Base-by-base conservation (phyloP, 2,329 filamentous ascomycete genomes). In the Penicillium sp. region DNA sequence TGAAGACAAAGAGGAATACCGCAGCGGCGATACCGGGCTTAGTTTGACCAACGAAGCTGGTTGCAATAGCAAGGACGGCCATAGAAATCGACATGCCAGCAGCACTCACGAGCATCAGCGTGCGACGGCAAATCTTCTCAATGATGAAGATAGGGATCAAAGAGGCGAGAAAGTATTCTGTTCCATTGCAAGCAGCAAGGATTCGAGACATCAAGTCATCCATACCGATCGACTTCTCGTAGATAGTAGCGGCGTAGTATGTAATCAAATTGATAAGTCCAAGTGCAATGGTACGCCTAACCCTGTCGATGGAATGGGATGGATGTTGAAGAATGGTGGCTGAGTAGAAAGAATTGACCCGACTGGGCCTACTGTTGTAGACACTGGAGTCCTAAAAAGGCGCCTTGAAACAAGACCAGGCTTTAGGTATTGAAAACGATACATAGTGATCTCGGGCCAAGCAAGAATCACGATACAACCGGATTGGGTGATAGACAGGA, bases 191-290 rank as follows among this genome's bases (percentile, higher is more conserved):
- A 37, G 35, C 35, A 6, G 35, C 35, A 63, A 85, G 71, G n/a
- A 85, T 77, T 8, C 82, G 78, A 1, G 82, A 80, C n/a, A 77
- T 72, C 61, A 78, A 68, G 5, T 72, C 70, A 51, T 65, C 68
- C 66, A 82, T 75, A 6, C 78, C 76, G 38, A 82, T 76, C 35
- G 78, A 76, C 26, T 75, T 73, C 59, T 82, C 75, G 35, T 37
- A 37, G 12, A 37, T 37, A 37, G 35, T 37, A 15, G 35, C 35
- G 13, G 35, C 35, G 35, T 37, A 37, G 13, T 37, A 37, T 13
- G 35, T 37, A 4, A 37, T 37, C 12, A 37, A 15, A 37, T 37
- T 37, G 13, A 37, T 37, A 37, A 56, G 8, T 37, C 19, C 58
- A 54, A 58, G 9, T 55, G 56, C 57, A 67, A 44, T 40, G 55